Percentiles rank a stretch among this genome's conserved stretches.
phyloP scores from a whole-genome alignment of 164 flowering plant species.

The Aristolochia contorta region DNA sequence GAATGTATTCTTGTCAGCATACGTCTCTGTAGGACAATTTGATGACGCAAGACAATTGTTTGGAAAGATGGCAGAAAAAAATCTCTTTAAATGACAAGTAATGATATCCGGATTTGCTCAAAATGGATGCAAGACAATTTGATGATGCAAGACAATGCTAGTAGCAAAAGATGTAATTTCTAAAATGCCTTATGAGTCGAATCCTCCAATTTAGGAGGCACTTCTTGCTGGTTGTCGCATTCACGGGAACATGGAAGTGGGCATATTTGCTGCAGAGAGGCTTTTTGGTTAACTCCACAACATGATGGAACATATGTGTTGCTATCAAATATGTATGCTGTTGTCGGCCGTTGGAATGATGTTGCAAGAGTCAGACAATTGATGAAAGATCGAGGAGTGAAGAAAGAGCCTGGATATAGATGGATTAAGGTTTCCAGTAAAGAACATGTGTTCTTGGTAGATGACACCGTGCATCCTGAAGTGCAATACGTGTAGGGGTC shows the following conservation, averaged over 20 bases:
- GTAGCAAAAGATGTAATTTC: slow-evolving; percentile 51
- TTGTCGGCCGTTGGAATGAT: slow-evolving; percentile 46
- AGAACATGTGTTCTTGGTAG: slow-evolving; percentile 71
- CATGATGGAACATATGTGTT: slow-evolving; percentile 67
- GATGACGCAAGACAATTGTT: slow-evolving; percentile 31
- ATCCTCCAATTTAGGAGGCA: slow-evolving; percentile 67
- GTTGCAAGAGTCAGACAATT: slow-evolving; percentile 51
- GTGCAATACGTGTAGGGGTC: slow-evolving; percentile 34
- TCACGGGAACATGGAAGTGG: slow-evolving; percentile 62
- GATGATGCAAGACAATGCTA: slow-evolving; percentile 56
- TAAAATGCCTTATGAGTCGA: slow-evolving; percentile 53
- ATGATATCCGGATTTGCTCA: slow-evolving; percentile 63
- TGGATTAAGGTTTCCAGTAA: slow-evolving; percentile 68
- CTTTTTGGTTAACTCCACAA: slow-evolving; percentile 52
- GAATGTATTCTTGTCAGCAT: slow-evolving; percentile 45
- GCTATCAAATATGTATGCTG: slow-evolving; percentile 60
- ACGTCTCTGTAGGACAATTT: slow-evolving; percentile 23
- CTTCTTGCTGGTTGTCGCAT: slow-evolving; percentile 65
- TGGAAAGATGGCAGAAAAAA: slow-evolving; percentile 28
- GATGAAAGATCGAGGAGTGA: slow-evolving; percentile 73
- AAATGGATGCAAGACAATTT: slow-evolving; percentile 55
- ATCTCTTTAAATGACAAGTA: slow-evolving; percentile 36
- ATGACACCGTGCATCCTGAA: slow-evolving; percentile 61
- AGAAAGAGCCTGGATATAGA: slow-evolving; percentile 90
- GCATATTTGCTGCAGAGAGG: slow-evolving; percentile 51